Conservation (phyloP, 768 basidiomycete genomes). For the Russula foetens region DNA sequence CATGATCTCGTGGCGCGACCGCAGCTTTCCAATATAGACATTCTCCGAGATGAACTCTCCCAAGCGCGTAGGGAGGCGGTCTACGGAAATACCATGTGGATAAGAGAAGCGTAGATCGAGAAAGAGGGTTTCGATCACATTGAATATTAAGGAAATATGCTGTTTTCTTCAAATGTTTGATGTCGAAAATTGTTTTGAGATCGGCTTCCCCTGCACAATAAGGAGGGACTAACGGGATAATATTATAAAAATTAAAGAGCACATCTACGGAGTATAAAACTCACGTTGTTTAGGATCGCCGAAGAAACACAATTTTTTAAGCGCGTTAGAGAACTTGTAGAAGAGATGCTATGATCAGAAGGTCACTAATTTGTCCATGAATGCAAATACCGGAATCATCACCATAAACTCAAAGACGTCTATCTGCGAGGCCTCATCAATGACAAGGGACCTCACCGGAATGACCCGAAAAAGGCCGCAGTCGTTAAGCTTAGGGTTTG, state of each 20-base stretch:
- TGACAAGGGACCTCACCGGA: constrained; percentile 38
- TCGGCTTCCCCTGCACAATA: constrained; percentile 36
- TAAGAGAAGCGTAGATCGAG: neutral
- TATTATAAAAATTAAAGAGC: neutral
- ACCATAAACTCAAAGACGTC: constrained; percentile 43
- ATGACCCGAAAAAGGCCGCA: constrained; percentile 30
- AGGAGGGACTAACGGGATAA: constrained; percentile 38
- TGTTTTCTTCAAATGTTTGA: constrained; percentile 31
- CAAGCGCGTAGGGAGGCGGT: constrained; percentile 43
- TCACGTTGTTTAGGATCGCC: constrained; percentile 48
- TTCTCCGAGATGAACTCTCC: constrained; percentile 42
- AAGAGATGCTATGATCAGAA: constrained; percentile 34
- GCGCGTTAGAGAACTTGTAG: constrained; percentile 28
- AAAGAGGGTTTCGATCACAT: constrained; percentile 27
- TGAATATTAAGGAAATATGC: constrained; percentile 40
- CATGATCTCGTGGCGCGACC: constrained; percentile 31
- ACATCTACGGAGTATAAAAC: constrained; percentile 8
- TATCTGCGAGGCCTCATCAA: constrained; percentile 50
- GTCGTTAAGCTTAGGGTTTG: constrained; percentile 33
- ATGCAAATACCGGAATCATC: constrained; percentile 8
- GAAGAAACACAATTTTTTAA: constrained; percentile 43
- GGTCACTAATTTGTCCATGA: neutral
- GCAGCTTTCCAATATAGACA: constrained; percentile 36
- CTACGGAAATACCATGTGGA: constrained; percentile 23
- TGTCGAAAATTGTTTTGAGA: constrained; percentile 40